Conservation (phyloP, 1,284 basidiomycete genomes). For the Clitocybe nebularis region DNA sequence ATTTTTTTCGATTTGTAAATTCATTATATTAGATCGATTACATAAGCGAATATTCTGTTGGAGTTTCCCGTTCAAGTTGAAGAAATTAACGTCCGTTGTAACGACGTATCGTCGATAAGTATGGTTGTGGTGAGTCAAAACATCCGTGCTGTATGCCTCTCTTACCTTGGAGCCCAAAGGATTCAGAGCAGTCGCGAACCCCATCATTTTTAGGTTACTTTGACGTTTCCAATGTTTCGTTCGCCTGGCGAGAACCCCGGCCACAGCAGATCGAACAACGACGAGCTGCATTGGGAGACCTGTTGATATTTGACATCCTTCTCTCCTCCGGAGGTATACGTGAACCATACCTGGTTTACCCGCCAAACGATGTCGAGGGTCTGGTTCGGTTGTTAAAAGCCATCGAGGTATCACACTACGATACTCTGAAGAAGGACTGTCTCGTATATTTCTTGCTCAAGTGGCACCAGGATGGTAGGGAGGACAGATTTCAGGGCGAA, state of each 20-base stretch:
- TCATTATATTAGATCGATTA: not conserved
- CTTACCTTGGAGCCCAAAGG: no score
- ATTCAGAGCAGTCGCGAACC: slow-evolving; percentile 16
- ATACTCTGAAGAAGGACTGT: slow-evolving; percentile 72
- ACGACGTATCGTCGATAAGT: no score
- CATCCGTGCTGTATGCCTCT: no score
- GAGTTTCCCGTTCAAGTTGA: no score
- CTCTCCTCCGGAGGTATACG: slow-evolving; percentile 60
- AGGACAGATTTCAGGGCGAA: slow-evolving; percentile 49
- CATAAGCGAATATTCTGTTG: slow-evolving; percentile 4
- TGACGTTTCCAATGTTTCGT: slow-evolving; percentile 38
- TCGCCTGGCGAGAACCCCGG: slow-evolving; percentile 47
- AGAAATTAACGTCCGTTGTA: no score
- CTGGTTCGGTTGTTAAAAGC: slow-evolving; percentile 55
- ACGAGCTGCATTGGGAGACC: slow-evolving; percentile 55
- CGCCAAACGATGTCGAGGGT: slow-evolving; percentile 51
- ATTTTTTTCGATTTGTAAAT: slow-evolving; percentile 1
- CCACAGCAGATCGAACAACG: slow-evolving; percentile 55
- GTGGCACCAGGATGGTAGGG: slow-evolving; percentile 64
- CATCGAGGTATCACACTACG: slow-evolving; percentile 60
- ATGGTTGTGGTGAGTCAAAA: slow-evolving; percentile 2
- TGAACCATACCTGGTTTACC: slow-evolving; percentile 57
- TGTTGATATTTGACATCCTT: slow-evolving; percentile 71
- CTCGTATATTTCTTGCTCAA: slow-evolving; percentile 75
- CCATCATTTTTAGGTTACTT: slow-evolving; percentile 38